A percentile compares a stretch with the other conserved stretches of the same genome.
phyloP scores from a whole-genome alignment of 176 grass and related monocot genomes.

The Elaeis guineensis region DNA sequence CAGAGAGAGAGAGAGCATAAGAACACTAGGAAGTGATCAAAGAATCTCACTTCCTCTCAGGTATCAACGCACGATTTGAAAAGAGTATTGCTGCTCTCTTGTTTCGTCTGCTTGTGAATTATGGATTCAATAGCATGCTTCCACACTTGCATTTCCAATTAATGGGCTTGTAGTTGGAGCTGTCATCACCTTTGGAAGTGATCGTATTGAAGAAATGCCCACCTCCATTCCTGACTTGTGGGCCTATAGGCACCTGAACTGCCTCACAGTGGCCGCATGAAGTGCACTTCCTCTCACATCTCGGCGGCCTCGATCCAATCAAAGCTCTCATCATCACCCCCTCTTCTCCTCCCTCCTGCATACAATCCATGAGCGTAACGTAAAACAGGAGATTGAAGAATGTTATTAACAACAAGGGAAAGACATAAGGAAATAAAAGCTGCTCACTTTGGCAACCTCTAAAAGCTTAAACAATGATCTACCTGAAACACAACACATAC shows the following conservation, averaged over 20 bases:
- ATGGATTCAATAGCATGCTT: constrained; percentile 34
- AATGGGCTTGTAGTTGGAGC: constrained; percentile 70
- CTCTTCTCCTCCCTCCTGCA: constrained; percentile 3
- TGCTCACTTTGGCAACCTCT: constrained; percentile 2
- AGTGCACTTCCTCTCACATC: constrained; percentile 48
- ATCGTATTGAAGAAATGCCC: not conserved
- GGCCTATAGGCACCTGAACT: constrained; percentile 49
- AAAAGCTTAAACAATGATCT: not conserved
- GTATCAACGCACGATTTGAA: not conserved
- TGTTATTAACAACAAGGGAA: constrained; percentile 18
- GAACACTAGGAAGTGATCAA: not conserved
- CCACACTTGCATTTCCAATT: constrained; percentile 72
- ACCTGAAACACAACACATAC: not conserved
- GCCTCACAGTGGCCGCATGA: constrained; percentile 53
- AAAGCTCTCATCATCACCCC: constrained; percentile 16
- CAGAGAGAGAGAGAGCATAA: too few species aligned
- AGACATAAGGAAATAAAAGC: not conserved
- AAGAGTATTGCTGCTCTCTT: not conserved
- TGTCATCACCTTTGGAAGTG: not conserved
- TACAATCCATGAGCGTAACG: not conserved
- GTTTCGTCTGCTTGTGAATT: constrained; percentile 16
- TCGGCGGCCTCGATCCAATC: constrained; percentile 49
- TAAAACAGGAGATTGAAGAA: constrained; percentile 11
- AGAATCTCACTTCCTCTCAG: not conserved
- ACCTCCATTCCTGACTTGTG: not conserved